Conservation (phyloP, 257 asterid species). For the Vinca minor region DNA sequence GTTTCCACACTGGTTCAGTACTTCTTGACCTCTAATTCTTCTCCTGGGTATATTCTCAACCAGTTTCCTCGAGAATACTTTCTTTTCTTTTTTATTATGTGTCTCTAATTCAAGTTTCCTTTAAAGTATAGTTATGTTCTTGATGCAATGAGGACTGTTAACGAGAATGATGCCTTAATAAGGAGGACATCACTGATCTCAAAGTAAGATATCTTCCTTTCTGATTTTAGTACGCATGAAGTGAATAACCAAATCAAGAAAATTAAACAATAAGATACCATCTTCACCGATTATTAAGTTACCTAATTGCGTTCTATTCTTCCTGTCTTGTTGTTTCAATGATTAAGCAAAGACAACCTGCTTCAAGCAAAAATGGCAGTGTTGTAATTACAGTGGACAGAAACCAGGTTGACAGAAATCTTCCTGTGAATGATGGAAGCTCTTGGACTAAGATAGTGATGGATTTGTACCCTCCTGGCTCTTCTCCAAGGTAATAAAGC, state of each 20-base stretch:
- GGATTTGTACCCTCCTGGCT: conserved; percentile 81
- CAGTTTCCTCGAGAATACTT: background rate
- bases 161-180: conserved; percentile 59
- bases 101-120: conserved; percentile 12
- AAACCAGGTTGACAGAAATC: conserved; percentile 36
- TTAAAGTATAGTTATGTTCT: conserved; percentile 54
- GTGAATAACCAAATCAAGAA: background rate
- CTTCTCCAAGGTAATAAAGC: conserved; percentile 44
- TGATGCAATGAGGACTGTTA: conserved; percentile 68
- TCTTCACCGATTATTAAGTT: conserved; percentile 12
- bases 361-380: conserved; percentile 83
- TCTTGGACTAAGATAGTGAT: conserved; percentile 87
- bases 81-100: conserved; percentile 3
- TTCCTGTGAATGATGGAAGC: conserved; percentile 43
- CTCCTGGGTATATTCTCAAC: conserved; percentile 71
- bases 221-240: conserved; percentile 13
- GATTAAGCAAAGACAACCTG: conserved; percentile 97
- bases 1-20: conserved; percentile 74
- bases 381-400: conserved; percentile 54
- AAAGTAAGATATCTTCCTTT: conserved; percentile 53
- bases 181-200: conserved; percentile 48
- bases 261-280: background rate
- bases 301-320: conserved; percentile 36
- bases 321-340: conserved; percentile 36
- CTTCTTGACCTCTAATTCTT: conserved; percentile 69